Conservation (phyloP, 768 basidiomycete species). For the Xerocomus spinulosus region DNA sequence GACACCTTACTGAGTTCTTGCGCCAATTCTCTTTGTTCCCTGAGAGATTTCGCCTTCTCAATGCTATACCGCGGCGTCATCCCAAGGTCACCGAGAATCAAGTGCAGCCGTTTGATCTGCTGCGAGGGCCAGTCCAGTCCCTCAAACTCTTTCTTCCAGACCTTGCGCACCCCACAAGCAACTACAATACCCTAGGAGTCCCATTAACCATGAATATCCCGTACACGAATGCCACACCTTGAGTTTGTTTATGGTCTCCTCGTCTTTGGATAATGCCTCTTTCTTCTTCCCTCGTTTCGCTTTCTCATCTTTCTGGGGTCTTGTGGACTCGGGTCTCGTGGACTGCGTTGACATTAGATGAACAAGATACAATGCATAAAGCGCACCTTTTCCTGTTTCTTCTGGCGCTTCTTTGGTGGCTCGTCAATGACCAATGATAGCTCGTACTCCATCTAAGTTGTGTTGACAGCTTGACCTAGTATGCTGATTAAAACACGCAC, state of each 20-base stretch:
- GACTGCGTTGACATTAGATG: constrained; percentile 4
- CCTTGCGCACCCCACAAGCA: constrained; percentile 74
- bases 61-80: constrained; percentile 76
- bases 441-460: constrained; percentile 39
- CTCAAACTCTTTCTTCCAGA: constrained; percentile 72
- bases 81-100: constrained; percentile 65
- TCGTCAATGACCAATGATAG: constrained; percentile 59
- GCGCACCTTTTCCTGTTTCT: constrained; percentile 36
- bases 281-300: constrained; percentile 30
- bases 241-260: constrained; percentile 67
- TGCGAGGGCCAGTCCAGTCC: constrained; percentile 51
- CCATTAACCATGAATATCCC: background rate
- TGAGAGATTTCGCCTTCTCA: constrained; percentile 78
- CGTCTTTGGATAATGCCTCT: constrained; percentile 49
- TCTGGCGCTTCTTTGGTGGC: constrained; percentile 44
- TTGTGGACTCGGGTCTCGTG: constrained; percentile 16
- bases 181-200: constrained; percentile 53
- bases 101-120: constrained; percentile 62
- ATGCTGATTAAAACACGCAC: constrained; percentile 12
- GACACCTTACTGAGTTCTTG: constrained; percentile 65
- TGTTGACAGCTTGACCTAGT: constrained; percentile 21
- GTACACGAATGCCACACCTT: constrained; percentile 45
- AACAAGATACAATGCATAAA: background rate
- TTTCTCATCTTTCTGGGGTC: constrained; percentile 26
- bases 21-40: constrained; percentile 66